A percentile compares a stretch with the other conserved stretches of the same genome.
Conservation (phyloP, 352 stramenopile species). For the Ophiocytium majus region DNA sequence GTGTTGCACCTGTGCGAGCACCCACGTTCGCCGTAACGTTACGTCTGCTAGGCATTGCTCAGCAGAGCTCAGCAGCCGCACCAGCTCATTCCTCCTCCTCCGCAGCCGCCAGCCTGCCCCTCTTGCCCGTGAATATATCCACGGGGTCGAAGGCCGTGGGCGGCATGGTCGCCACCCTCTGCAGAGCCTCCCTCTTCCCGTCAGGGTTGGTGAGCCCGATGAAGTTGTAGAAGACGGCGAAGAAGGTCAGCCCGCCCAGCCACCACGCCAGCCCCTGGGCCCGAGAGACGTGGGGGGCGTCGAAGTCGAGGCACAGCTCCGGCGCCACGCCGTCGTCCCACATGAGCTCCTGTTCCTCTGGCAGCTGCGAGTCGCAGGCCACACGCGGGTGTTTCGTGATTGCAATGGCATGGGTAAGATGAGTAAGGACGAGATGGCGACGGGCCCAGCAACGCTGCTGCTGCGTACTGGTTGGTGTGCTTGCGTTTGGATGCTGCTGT, state of each 20-base stretch:
- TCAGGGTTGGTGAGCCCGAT: slow-evolving; percentile 65
- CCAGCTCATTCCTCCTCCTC: background rate
- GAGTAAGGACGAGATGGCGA: background rate
- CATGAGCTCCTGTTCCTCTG: slow-evolving; percentile 73
- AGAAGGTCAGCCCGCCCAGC: slow-evolving; percentile 67
- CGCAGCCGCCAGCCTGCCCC: background rate
- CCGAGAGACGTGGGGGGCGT: slow-evolving; percentile 66
- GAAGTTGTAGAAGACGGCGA: slow-evolving; percentile 64
- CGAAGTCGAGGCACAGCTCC: slow-evolving; percentile 73
- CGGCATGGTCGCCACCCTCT: slow-evolving; percentile 33
- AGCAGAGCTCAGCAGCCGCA: too few relatives aligned
- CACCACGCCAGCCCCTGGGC: slow-evolving; percentile 65
- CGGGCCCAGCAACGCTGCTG: background rate
- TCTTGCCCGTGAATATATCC: slow-evolving; percentile 35
- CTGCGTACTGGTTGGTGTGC: background rate
- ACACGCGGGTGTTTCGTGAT: background rate
- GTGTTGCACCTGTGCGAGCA: too few relatives aligned
- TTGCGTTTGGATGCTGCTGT: background rate
- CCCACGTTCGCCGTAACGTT: too few relatives aligned
- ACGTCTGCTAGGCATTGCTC: too few relatives aligned
- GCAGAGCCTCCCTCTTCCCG: slow-evolving; percentile 47
- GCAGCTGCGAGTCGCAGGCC: slow-evolving; percentile 49
- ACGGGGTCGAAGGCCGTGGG: slow-evolving; percentile 43
- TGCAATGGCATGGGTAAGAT: background rate
- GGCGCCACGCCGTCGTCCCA: slow-evolving; percentile 75